These are phyloP conservation scores for Macrophomina phaseolina DNA, from an alignment of 2,329 filamentous ascomycete species.

Conservation along the genomic window DNA sequence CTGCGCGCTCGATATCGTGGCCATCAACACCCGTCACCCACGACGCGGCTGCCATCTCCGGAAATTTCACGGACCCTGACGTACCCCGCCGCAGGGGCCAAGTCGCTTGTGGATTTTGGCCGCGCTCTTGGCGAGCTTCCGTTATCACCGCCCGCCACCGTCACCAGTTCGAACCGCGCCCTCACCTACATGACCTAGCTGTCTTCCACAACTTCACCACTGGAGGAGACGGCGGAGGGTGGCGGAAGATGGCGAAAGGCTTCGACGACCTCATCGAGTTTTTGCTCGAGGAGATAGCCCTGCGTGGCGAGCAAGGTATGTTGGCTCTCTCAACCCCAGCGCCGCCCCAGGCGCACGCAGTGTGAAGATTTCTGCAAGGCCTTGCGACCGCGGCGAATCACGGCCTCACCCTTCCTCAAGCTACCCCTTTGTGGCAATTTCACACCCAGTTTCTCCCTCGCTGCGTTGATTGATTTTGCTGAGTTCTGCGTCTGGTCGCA, in stretches of 20 bases:
- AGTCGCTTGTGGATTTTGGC: conserved; percentile 6
- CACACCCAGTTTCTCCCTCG: neutral
- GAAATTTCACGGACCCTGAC: conserved; percentile 5
- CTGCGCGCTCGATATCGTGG: neutral
- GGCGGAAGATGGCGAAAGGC: conserved; percentile 38
- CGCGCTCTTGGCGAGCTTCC: conserved; percentile 10
- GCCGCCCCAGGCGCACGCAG: conserved; percentile 5
- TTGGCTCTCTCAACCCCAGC: conserved; percentile 28
- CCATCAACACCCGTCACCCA: neutral
- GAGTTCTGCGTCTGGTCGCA: conserved; percentile 16
- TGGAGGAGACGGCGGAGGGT: conserved; percentile 13
- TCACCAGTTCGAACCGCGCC: conserved; percentile 23
- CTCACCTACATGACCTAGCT: conserved; percentile 24
- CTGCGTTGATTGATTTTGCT: conserved; percentile 1
- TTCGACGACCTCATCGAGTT: conserved; percentile 64
- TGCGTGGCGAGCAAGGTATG: conserved; percentile 64
- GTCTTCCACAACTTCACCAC: conserved; percentile 1
- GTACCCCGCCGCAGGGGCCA: conserved; percentile 23
- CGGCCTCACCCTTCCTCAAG: neutral
- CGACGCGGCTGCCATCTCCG: neutral
- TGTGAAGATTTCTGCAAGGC: conserved; percentile 23
- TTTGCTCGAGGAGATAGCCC: conserved; percentile 64
- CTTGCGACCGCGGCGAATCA: conserved; percentile 23
- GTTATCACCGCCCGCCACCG: conserved; percentile 21
- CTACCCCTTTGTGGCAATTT: conserved; percentile 23